Evolutionary conservation across 2,329 filamentous ascomycete species (phyloP), one percentile per base, ranked within the genome.

Genomic region (Fusarium mangiferae): DNA sequence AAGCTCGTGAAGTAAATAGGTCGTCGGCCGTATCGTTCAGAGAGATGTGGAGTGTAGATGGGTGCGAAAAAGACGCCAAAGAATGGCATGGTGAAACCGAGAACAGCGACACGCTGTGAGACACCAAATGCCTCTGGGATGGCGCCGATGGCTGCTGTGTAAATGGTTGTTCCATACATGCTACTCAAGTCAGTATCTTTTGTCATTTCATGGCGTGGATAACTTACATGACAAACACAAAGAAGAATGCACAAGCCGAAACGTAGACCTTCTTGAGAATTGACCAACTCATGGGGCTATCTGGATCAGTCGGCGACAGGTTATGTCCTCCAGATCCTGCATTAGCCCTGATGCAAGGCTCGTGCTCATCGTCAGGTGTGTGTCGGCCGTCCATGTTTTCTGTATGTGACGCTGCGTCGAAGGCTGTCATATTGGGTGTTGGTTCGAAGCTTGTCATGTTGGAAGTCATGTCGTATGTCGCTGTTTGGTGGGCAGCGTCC

Each of bases 231-330:
- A 61, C 57, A 41, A 61, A 55, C 2, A 41, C 46, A 55, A 61
- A 61, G 1, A 42, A 41, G 57, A 61, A 61, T 26, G 57, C 11
- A 11, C 35, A 39, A 8, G 28, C 46, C 6, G 57, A 61, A 1
- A 26, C 46, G 46, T 61, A 61, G 14, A n/a, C 6, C 15, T 55
- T 61, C n/a, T 61, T 61, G n/a, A 61, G 36, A 22, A 55, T 3
- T 18, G 57, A 17, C 57, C 57, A 61, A 6, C 46, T 61, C 46
- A 61, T 61, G 3, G 57, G 57, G 26, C 57, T 61, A n/a, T 61
- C 57, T 9, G 57, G 46, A 35, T 61, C 57, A 33, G n/a, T 55
- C 2, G 46, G 46, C 7, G 26, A 26, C 28, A 61, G 17, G 36
- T 35, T 61, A n/a, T 61, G 57, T 13, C 57, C 57, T 17, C 46